Conservation (phyloP, 2,329 filamentous ascomycete species). For the Colletotrichum sp. region DNA sequence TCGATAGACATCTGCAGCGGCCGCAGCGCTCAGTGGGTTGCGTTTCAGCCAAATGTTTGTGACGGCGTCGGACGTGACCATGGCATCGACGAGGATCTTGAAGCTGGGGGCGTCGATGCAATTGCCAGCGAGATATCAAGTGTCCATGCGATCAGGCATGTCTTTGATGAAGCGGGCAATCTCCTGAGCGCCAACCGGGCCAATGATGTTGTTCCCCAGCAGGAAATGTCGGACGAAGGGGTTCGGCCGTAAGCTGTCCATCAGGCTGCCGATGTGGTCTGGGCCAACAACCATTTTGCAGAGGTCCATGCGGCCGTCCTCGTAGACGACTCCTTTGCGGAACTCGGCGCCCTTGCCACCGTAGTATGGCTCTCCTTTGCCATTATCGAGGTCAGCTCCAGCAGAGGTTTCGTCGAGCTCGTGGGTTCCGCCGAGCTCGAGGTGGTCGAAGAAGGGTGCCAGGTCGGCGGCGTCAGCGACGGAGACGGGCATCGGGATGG, state of each 20-base stretch:
- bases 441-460: constrained; percentile 36
- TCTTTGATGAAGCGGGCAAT: constrained; percentile 50
- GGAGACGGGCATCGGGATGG: constrained; percentile 37
- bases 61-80: constrained; percentile 45
- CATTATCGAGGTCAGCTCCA: constrained; percentile 34
- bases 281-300: constrained; percentile 61
- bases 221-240: constrained; percentile 54
- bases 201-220: constrained; percentile 59
- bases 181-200: constrained; percentile 48
- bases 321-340: constrained; percentile 46
- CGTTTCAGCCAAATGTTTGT: constrained; percentile 60
- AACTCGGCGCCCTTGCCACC: constrained; percentile 39
- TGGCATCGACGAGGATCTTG: constrained; percentile 45
- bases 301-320: constrained; percentile 57
- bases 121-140: constrained; percentile 61
- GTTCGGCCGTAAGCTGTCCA: constrained; percentile 52
- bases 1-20: constrained; percentile 43
- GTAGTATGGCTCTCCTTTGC: constrained; percentile 40
- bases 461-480: constrained; percentile 34
- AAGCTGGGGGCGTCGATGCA: constrained; percentile 51
- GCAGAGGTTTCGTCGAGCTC: constrained; percentile 23
- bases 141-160: constrained; percentile 52
- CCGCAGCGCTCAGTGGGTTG: constrained; percentile 49
- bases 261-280: constrained; percentile 52
- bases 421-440: constrained; percentile 33